Evolutionary conservation across 306 rosid species (phyloP), one percentile per base, ranked within the genome.

Genomic region (Nissolia schottii): DNA sequence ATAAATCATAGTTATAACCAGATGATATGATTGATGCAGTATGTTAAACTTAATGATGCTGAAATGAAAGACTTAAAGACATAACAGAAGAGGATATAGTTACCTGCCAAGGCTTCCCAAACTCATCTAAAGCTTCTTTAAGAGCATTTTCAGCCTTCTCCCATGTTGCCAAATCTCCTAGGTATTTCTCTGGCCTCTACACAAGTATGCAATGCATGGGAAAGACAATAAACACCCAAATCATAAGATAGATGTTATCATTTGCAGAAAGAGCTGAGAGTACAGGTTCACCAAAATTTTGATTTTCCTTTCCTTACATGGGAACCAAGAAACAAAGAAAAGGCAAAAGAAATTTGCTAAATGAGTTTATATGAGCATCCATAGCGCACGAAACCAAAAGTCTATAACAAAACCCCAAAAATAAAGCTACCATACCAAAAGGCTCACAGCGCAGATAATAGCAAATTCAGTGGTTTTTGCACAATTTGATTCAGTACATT

Each of bases 101-200:
- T 77, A 91, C 98, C 98, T 89, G 88, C 98, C 98, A 91, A 18
- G 93, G 87, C 78, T 87, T 89, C 75, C 96, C 96, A 80, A 77
- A 91, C 66, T 89, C 98, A 71, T 91, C 79, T 66, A 91, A 60
- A 57, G 98, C 98, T 69, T 89, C 97, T 78, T 73, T 77, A 37
- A 94, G 97, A 20, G 96, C 89, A 72, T 77, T 82, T 81, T 94
- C 98, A 75, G 98, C 98, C 72, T 86, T 90, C 7, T 91, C 95
- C 98, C 98, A 94, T 43, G 98, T 86, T 76, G 65, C 81, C 46
- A 83, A 1, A 19, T 94, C 91, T 79, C 97, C 98, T 13, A 89
- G 85, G 78, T 82, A 84, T 38, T 89, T 94, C 80, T 94, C 97
- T 50, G 97, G 98, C 86, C 92, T 89, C 97, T 92, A 49, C 58